phyloP scores from a whole-genome alignment of 768 basidiomycete species.

The Leccinum longicurvipes region DNA sequence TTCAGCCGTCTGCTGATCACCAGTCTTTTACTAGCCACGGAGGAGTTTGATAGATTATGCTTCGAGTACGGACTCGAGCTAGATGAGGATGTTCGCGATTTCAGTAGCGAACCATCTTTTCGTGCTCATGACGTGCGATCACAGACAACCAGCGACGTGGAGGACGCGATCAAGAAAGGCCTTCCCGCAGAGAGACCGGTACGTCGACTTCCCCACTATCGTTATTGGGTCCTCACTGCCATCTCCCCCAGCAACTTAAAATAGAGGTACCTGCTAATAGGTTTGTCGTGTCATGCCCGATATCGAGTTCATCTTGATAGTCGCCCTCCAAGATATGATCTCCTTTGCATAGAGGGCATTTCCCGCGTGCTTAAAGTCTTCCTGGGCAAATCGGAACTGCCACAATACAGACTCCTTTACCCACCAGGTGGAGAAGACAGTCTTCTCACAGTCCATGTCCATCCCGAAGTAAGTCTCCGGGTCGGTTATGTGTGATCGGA shows the following conservation, averaged over 20 bases:
- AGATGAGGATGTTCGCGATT: conserved; percentile 85
- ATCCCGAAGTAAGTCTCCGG: conserved; percentile 62
- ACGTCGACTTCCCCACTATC: conserved; percentile 22
- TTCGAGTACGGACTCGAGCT: conserved; percentile 98
- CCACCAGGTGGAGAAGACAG: conserved; percentile 65
- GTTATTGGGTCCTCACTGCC: conserved; percentile 3
- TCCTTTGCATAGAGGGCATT: conserved; percentile 96
- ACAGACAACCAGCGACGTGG: conserved; percentile 87
- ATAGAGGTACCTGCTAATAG: conserved; percentile 99
- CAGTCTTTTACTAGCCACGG: conserved; percentile 59
- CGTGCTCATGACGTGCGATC: conserved; percentile 1
- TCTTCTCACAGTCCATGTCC: conserved; percentile 64
- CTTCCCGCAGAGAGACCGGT: conserved; percentile 84
- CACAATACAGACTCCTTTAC: conserved; percentile 69
- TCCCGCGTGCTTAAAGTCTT: conserved; percentile 82
- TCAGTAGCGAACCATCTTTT: not conserved
- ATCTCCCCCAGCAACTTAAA: conserved; percentile 77
- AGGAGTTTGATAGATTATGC: conserved; percentile 92
- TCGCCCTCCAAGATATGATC: conserved; percentile 72
- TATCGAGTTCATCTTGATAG: conserved; percentile 3
- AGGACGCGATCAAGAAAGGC: conserved; percentile 77
- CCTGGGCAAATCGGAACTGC: conserved; percentile 64
- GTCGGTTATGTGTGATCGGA: too few species aligned
- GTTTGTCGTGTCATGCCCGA: conserved; percentile 33
- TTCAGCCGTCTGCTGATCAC: conserved; percentile 11